Evolutionary conservation across 495 filamentous ascomycete genomes (phyloP).

Genomic region (Penicillium parvum): DNA sequence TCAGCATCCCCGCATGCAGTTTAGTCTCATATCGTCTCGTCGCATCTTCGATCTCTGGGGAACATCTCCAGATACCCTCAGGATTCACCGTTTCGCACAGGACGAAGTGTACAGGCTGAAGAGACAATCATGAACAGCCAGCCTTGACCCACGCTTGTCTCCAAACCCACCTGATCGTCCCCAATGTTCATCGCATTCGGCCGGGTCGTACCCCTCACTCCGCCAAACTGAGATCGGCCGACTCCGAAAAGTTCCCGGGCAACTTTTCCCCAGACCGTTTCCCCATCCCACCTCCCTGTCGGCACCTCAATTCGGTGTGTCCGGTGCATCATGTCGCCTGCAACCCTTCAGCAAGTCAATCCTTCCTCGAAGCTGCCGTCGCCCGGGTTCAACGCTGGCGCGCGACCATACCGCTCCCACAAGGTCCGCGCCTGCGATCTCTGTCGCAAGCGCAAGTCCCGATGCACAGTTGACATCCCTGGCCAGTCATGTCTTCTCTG

Average conservation of each 20-base stretch:
- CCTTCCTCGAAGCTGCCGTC: slow-evolving; percentile 35
- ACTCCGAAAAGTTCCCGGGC: slow-evolving; percentile 24
- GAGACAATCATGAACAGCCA: not conserved
- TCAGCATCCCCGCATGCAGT: slow-evolving; percentile 16
- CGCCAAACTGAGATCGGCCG: slow-evolving; percentile 22
- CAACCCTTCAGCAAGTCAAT: slow-evolving; percentile 29
- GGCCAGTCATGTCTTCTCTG: slow-evolving; percentile 46
- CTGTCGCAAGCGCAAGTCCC: slow-evolving; percentile 50
- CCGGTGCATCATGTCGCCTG: slow-evolving; percentile 40
- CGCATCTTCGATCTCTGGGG: not conserved
- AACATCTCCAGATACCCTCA: not conserved
- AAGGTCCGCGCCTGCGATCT: slow-evolving; percentile 49
- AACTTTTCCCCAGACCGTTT: slow-evolving; percentile 19
- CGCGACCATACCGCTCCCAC: slow-evolving; percentile 49
- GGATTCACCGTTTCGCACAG: not conserved
- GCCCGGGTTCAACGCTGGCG: slow-evolving; percentile 42
- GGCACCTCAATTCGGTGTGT: slow-evolving; percentile 14
- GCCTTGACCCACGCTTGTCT: slow-evolving; percentile 6
- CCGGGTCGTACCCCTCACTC: slow-evolving; percentile 26
- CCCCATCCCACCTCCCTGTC: slow-evolving; percentile 4
- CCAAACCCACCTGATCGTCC: slow-evolving; percentile 1
- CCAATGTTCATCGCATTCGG: slow-evolving; percentile 20
- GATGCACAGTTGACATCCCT: slow-evolving; percentile 48
- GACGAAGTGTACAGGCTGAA: slow-evolving; percentile 10
- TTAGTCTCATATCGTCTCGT: slow-evolving; percentile 8